Percentiles rank a stretch among this genome's conserved stretches.
phyloP scores from a whole-genome alignment of 768 basidiomycete genomes.

The Tylopilus felleus region DNA sequence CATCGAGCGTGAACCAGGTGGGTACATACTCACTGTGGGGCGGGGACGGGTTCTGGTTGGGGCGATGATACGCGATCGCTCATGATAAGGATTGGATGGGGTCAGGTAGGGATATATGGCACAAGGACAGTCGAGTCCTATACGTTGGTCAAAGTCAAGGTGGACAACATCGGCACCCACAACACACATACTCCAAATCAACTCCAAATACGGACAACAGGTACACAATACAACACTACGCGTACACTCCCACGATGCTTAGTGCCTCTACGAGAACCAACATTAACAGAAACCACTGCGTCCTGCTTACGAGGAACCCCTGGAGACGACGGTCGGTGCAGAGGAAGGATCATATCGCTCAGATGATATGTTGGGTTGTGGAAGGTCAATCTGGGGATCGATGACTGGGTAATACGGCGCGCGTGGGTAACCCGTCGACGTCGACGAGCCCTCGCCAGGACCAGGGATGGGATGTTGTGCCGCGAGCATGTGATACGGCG shows the following conservation, averaged over 20 bases:
- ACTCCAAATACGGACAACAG: constrained; percentile 3
- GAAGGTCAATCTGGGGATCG: constrained; percentile 35
- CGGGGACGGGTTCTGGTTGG: background rate
- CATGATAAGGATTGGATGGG: constrained; percentile 32
- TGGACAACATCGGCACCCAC: background rate
- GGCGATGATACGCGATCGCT: constrained; percentile 17
- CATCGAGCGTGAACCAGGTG: background rate
- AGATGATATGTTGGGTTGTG: constrained; percentile 32
- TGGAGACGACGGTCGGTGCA: constrained; percentile 4
- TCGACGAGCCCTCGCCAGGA: constrained; percentile 20
- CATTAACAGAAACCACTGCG: background rate
- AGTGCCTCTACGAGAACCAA: background rate
- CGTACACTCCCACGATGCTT: background rate
- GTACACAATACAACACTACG: background rate
- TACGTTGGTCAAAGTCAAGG: background rate
- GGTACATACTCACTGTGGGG: constrained; percentile 15
- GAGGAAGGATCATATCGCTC: constrained; percentile 32
- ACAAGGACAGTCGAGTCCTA: constrained; percentile 16
- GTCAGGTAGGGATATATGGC: constrained; percentile 18
- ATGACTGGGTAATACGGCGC: constrained; percentile 39
- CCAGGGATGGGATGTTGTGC: constrained; percentile 20
- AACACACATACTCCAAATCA: no score
- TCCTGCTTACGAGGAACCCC: constrained; percentile 15
- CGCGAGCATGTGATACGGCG: constrained; percentile 29
- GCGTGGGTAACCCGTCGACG: constrained; percentile 25